These are phyloP conservation scores for Septoria petroselini DNA, from an alignment of 2,329 filamentous ascomycete genomes.

Conservation along the genomic window DNA sequence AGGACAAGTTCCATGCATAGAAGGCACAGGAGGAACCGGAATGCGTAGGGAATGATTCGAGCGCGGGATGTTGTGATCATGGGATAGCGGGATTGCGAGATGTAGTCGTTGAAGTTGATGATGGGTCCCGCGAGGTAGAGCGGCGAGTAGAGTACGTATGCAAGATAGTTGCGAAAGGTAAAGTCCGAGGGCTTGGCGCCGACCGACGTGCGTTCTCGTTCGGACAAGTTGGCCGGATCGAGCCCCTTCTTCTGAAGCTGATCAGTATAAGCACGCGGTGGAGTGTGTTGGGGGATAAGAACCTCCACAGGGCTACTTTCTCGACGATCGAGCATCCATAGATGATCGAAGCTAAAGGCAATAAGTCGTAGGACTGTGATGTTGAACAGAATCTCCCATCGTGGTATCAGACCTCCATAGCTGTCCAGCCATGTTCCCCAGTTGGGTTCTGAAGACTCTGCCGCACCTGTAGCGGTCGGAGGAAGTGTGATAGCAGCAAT, in stretches of 20 bases:
- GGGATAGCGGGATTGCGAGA: slow-evolving; percentile 75
- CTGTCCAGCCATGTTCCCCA: slow-evolving; percentile 73
- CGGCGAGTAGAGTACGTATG: slow-evolving; percentile 86
- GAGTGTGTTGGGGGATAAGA: slow-evolving; percentile 33
- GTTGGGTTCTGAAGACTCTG: slow-evolving; percentile 38
- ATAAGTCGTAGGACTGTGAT: slow-evolving; percentile 88
- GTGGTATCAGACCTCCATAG: slow-evolving; percentile 75
- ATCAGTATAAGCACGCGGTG: slow-evolving; percentile 52
- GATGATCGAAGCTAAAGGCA: slow-evolving; percentile 95
- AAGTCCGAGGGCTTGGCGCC: slow-evolving; percentile 71
- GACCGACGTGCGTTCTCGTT: slow-evolving; percentile 77
- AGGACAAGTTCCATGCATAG: slow-evolving; percentile 87
- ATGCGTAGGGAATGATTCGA: slow-evolving; percentile 74
- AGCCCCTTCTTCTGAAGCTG: slow-evolving; percentile 91
- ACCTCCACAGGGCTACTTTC: slow-evolving; percentile 75
- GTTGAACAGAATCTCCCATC: slow-evolving; percentile 98
- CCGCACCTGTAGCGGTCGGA: slow-evolving; percentile 40
- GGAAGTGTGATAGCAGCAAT: slow-evolving; percentile 56
- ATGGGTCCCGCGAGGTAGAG: slow-evolving; percentile 92
- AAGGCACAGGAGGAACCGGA: slow-evolving; percentile 76
- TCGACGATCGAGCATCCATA: slow-evolving; percentile 75
- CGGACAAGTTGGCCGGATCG: slow-evolving; percentile 80
- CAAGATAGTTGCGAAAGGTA: slow-evolving; percentile 80
- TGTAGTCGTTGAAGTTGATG: slow-evolving; percentile 96
- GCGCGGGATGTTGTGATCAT: slow-evolving; percentile 62